Percentiles rank a stretch among this genome's conserved stretches.
Conservation (phyloP, 768 basidiomycete species). For the Auriscalpium microsporum region DNA sequence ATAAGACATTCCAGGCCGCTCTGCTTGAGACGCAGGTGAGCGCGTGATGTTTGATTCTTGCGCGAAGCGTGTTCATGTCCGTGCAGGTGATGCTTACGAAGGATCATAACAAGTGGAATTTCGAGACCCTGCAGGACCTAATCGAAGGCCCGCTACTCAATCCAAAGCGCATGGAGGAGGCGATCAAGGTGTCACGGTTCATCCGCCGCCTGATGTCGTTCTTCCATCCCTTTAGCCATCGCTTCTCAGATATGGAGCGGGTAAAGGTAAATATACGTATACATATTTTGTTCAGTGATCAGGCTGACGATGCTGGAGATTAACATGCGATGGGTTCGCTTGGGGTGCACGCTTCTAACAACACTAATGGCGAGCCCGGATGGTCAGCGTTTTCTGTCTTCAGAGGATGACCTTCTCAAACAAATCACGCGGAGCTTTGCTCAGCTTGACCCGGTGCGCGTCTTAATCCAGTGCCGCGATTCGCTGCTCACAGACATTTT, state of each 20-base stretch:
- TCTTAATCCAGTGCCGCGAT: background rate
- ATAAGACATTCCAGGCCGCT: conserved; percentile 77
- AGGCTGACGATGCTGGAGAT: conserved; percentile 32
- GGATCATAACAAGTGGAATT: conserved; percentile 89
- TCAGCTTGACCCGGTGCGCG: conserved; percentile 82
- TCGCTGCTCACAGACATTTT: background rate
- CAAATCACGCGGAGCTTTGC: conserved; percentile 84
- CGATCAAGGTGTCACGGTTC: conserved; percentile 82
- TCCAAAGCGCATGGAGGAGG: conserved; percentile 89
- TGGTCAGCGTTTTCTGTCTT: conserved; percentile 69
- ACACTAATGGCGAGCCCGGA: conserved; percentile 80
- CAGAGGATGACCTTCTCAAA: conserved; percentile 76
- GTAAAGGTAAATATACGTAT: conserved; percentile 39
- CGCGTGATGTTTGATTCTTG: background rate
- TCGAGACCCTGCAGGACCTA: conserved; percentile 78
- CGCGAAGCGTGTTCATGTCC: background rate
- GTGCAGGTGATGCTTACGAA: conserved; percentile 78
- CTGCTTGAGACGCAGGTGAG: conserved; percentile 81
- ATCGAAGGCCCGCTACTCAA: conserved; percentile 90
- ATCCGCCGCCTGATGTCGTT: conserved; percentile 88
- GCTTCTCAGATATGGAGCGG: conserved; percentile 76
- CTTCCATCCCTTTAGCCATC: conserved; percentile 83
- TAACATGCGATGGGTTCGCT: conserved; percentile 75
- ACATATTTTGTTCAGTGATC: background rate
- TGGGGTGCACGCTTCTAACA: conserved; percentile 76